Conservation (phyloP, 1,139 yeast species). For the Yamadazyma diddensiae region DNA sequence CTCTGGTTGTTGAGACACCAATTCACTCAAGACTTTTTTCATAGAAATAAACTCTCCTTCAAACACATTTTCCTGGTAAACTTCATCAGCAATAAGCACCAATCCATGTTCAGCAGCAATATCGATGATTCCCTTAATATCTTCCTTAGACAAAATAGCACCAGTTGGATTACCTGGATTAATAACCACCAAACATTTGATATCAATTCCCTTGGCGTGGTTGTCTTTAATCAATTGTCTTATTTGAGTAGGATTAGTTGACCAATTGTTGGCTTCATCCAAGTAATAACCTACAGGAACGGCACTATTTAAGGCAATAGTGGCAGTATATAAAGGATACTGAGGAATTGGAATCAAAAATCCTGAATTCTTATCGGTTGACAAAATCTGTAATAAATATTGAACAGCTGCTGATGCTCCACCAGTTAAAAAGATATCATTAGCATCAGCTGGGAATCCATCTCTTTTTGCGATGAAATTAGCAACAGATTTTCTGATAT, state of each 20-base stretch:
- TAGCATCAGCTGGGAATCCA: constrained; percentile 53
- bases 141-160: constrained; percentile 61
- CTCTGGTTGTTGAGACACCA: constrained; percentile 53
- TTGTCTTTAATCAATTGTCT: constrained; percentile 54
- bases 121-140: constrained; percentile 66
- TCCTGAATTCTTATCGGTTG: constrained; percentile 68
- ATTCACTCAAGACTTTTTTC: constrained; percentile 62
- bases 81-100: constrained; percentile 96
- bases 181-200: constrained; percentile 84
- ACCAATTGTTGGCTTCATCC: constrained; percentile 80
- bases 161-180: constrained; percentile 99
- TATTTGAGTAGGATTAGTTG: constrained; percentile 70
- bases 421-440: constrained; percentile 76
- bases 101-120: constrained; percentile 83
- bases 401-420: constrained; percentile 95
- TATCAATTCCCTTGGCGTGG: constrained; percentile 51
- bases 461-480: constrained; percentile 67
- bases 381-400: constrained; percentile 66
- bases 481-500: constrained; percentile 75
- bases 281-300: constrained; percentile 84
- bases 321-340: constrained; percentile 93
- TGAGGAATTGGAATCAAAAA: constrained; percentile 96
- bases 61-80: constrained; percentile 89
- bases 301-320: constrained; percentile 78
- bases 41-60: constrained; percentile 63